Conservation (phyloP, 2,329 filamentous ascomycete species). For the Saccharata proteae region DNA sequence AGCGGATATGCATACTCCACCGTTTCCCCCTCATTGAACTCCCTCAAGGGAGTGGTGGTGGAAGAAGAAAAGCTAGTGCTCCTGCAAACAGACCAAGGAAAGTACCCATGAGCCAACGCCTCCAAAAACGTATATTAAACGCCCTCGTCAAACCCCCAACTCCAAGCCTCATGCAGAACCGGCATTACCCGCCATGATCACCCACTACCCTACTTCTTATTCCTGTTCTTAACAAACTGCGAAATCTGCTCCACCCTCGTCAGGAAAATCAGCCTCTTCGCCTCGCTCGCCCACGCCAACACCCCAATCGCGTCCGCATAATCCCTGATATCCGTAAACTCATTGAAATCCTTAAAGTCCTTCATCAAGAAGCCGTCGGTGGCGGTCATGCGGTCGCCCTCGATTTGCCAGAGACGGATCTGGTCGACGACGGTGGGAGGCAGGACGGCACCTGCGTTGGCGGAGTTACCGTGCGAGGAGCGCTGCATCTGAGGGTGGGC, state of each 20-base stretch:
- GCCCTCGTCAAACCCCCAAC: not conserved
- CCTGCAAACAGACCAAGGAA: not conserved
- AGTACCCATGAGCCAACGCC: not conserved
- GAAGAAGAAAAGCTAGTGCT: not conserved
- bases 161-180: not conserved
- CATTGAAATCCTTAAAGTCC: constrained; percentile 62
- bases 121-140: not conserved
- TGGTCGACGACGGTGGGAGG: constrained; percentile 96
- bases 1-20: too few relatives aligned
- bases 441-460: constrained; percentile 64
- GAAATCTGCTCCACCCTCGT: constrained; percentile 81
- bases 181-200: not conserved
- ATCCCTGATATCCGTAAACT: constrained; percentile 57
- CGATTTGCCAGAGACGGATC: constrained; percentile 93
- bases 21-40: too few relatives aligned
- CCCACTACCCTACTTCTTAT: constrained; percentile 9
- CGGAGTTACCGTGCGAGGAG: too few relatives aligned
- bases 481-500: constrained; percentile 90
- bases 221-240: constrained; percentile 25
- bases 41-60: too few relatives aligned
- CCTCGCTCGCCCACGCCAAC: constrained; percentile 73
- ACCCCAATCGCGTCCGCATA: constrained; percentile 88
- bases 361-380: constrained; percentile 77
- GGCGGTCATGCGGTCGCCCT: constrained; percentile 85
- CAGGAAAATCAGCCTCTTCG: constrained; percentile 77